Percentiles rank a stretch among this genome's conserved stretches.
Evolutionary conservation across 208 protist genomes (phyloP).

Genomic region (Trypanosoma cruzi): DNA sequence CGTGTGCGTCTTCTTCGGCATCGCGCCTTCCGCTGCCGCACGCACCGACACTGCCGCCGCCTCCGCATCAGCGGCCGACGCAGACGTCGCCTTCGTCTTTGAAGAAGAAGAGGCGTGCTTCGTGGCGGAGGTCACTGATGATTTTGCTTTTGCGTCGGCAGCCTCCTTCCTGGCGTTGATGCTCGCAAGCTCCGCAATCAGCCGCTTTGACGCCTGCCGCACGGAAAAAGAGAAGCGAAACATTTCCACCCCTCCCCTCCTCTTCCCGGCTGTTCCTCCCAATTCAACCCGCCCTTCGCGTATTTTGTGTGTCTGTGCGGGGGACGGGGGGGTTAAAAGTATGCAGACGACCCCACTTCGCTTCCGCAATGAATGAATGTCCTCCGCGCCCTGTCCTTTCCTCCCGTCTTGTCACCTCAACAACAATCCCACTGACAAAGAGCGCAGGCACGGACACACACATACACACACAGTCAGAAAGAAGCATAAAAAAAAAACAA

Average conservation of each 20-base stretch:
- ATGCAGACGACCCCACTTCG: not conserved
- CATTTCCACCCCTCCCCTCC: not conserved
- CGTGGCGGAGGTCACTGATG: not conserved
- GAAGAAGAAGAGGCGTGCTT: not conserved
- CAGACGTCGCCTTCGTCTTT: not conserved
- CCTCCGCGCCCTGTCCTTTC: not conserved
- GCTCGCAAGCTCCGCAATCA: constrained; percentile 1
- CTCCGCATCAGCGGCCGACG: not conserved
- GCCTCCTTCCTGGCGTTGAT: not conserved
- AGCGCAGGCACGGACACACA: not conserved
- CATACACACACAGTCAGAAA: too few relatives aligned
- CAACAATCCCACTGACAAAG: not conserved
- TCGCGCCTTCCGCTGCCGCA: not conserved
- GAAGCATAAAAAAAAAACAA: too few relatives aligned
- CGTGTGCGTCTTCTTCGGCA: not conserved
- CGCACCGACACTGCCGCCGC: not conserved
- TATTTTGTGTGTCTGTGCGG: not conserved
- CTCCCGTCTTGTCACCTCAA: not conserved
- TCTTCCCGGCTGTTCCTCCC: not conserved
- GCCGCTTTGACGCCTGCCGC: constrained; percentile 11
- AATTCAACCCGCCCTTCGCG: not conserved
- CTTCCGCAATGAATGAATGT: not conserved
- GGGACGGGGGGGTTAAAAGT: too few relatives aligned
- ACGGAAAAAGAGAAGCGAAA: constrained; percentile 15
- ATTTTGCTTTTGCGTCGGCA: not conserved